Evolutionary conservation across 2,329 filamentous ascomycete species (phyloP).

Genomic region (Scleromitrula shiraiana): DNA sequence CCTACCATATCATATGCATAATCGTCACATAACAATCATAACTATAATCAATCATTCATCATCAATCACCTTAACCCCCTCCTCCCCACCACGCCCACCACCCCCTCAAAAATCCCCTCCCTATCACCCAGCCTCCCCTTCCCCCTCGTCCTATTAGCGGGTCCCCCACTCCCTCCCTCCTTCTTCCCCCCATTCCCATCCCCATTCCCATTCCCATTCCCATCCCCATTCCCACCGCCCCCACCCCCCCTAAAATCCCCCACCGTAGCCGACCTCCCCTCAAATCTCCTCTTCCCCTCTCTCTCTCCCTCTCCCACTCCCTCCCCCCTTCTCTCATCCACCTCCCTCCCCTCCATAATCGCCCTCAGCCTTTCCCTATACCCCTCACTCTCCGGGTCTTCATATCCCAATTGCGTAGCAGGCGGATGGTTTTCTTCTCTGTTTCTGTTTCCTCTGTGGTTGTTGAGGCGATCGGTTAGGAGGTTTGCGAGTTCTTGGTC

Average conservation of each 20-base stretch:
- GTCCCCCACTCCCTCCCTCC: not conserved
- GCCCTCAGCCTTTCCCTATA: constrained; percentile 25
- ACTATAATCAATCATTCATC: too few species aligned
- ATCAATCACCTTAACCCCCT: too few species aligned
- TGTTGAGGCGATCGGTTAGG: not conserved
- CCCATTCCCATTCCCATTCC: too few species aligned
- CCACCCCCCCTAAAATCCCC: not conserved
- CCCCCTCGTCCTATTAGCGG: not conserved
- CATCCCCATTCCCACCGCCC: too few species aligned
- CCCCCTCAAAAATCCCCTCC: too few species aligned
- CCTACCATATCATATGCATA: too few species aligned
- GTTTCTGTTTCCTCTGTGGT: not conserved
- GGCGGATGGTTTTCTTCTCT: not conserved
- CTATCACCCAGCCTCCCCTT: not conserved
- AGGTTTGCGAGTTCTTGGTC: constrained; percentile 2
- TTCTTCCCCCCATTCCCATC: not conserved
- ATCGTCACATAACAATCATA: too few species aligned
- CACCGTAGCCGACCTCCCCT: not conserved
- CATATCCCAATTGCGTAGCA: constrained; percentile 26
- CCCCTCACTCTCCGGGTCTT: constrained; percentile 27
- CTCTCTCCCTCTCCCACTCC: constrained; percentile 14
- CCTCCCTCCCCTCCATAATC: constrained; percentile 23
- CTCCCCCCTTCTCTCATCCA: constrained; percentile 4
- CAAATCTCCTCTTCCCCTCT: not conserved
- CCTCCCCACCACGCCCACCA: too few species aligned